These are phyloP conservation scores for Aspergillus quadrilineatus DNA, from an alignment of 2,329 filamentous ascomycete species.

Conservation along the genomic window DNA sequence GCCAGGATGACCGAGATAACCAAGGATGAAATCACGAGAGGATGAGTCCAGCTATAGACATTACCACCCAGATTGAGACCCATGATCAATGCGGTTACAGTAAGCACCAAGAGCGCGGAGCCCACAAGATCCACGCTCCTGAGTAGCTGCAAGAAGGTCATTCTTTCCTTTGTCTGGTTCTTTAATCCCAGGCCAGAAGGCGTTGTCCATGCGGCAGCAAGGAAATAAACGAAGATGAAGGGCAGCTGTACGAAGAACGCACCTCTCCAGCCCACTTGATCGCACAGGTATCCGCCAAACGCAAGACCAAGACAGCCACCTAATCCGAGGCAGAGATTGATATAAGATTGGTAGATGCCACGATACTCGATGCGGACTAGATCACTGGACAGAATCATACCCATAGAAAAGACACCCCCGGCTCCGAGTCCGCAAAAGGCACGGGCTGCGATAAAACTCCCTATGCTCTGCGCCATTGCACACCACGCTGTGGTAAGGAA, in stretches of 20 bases:
- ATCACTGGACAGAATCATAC: constrained; percentile 61
- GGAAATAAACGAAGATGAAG: constrained; percentile 46
- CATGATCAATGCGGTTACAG: constrained; percentile 51
- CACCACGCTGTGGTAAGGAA: constrained; percentile 68
- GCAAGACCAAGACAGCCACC: constrained; percentile 41
- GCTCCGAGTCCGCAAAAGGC: constrained; percentile 72
- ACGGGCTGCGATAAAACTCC: constrained; percentile 68
- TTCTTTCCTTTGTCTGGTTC: constrained; percentile 40
- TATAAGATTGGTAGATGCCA: constrained; percentile 44
- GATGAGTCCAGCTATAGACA: constrained; percentile 52
- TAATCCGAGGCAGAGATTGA: constrained; percentile 39
- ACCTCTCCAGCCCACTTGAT: constrained; percentile 42
- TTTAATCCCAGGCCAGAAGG: constrained; percentile 49
- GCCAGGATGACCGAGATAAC: constrained; percentile 41
- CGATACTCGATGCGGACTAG: constrained; percentile 69
- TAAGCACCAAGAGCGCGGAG: constrained; percentile 47
- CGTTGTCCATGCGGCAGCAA: constrained; percentile 45
- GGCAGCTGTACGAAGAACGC: constrained; percentile 53
- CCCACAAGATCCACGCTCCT: constrained; percentile 52
- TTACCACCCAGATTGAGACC: constrained; percentile 56
- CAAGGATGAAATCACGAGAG: constrained; percentile 50
- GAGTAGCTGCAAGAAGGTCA: constrained; percentile 44
- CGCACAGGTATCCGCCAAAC: constrained; percentile 41
- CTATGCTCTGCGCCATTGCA: constrained; percentile 66
- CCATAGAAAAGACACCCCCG: constrained; percentile 69